Conservation (phyloP, 768 basidiomycete genomes). For the Rhizopogon roseolus region DNA sequence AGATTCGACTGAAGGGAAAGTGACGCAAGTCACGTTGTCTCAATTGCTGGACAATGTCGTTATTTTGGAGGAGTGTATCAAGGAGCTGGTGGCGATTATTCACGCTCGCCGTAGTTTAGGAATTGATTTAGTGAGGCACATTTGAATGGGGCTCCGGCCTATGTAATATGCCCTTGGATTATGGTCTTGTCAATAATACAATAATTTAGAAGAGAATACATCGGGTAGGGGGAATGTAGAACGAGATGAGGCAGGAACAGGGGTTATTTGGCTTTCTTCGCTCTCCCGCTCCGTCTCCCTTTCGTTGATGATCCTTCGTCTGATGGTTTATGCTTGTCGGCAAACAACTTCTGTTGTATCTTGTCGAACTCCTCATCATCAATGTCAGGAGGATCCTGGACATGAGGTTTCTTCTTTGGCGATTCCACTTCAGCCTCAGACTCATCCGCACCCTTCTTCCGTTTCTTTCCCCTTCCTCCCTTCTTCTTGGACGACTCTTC, state of each 20-base stretch:
- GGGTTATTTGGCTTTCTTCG: conserved; percentile 32
- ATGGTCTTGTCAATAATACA: neutral
- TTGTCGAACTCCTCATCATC: conserved; percentile 63
- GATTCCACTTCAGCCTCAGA: conserved; percentile 30
- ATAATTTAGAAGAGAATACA: neutral
- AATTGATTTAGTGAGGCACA: conserved; percentile 75
- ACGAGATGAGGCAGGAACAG: neutral
- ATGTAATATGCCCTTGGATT: neutral
- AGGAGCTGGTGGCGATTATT: conserved; percentile 84
- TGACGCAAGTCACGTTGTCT: conserved; percentile 64
- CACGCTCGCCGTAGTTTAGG: conserved; percentile 81
- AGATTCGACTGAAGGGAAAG: conserved; percentile 27
- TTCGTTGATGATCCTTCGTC: conserved; percentile 13
- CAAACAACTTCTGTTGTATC: conserved; percentile 53
- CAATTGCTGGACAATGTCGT: conserved; percentile 91
- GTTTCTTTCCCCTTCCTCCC: conserved; percentile 49
- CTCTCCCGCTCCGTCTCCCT: conserved; percentile 24
- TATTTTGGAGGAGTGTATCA: conserved; percentile 90
- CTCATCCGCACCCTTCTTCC: conserved; percentile 36
- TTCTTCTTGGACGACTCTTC: conserved; percentile 32
- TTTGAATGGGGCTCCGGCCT: conserved; percentile 32
- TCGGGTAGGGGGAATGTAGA: neutral
- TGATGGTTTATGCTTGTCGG: conserved; percentile 34
- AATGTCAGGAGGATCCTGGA: conserved; percentile 48
- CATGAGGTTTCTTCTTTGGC: conserved; percentile 47